These are phyloP conservation scores for Phytomonas serpens DNA, from an alignment of 208 protist genomes.

Conservation along the genomic window DNA sequence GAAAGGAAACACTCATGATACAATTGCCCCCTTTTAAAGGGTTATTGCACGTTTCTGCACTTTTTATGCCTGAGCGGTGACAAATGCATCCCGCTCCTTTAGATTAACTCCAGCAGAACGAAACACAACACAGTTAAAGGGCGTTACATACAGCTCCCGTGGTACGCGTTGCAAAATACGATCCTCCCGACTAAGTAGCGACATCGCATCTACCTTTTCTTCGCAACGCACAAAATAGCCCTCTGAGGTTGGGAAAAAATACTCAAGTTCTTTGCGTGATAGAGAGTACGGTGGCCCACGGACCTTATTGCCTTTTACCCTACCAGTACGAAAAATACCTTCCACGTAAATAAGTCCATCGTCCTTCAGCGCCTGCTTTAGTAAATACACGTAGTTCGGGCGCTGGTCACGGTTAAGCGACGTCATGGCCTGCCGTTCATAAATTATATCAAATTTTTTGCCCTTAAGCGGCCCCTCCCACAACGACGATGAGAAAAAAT, in stretches of 20 bases:
- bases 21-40: not conserved
- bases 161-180: conserved; percentile 69
- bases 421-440: conserved; percentile 82
- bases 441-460: conserved; percentile 76
- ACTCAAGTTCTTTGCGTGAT: conserved; percentile 54
- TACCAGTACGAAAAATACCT: conserved; percentile 78
- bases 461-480: conserved; percentile 51
- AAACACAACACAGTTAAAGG: conserved; percentile 83
- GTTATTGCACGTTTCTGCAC: not conserved
- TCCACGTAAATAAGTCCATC: conserved; percentile 86
- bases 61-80: not conserved
- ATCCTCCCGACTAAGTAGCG: conserved; percentile 70
- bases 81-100: conserved; percentile 11
- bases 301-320: conserved; percentile 75
- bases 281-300: conserved; percentile 67
- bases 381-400: conserved; percentile 71
- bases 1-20: not conserved
- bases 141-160: conserved; percentile 75
- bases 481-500: conserved; percentile 76
- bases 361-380: conserved; percentile 75
- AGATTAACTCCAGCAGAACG: conserved; percentile 45
- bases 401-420: conserved; percentile 73
- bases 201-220: conserved; percentile 79
- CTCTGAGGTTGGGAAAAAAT: conserved; percentile 56
- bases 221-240: conserved; percentile 84